Percentiles rank a stretch among this genome's conserved stretches.
Evolutionary conservation across 2,329 filamentous ascomycete species (phyloP).

Genomic region (Plenodomus biglobosus): DNA sequence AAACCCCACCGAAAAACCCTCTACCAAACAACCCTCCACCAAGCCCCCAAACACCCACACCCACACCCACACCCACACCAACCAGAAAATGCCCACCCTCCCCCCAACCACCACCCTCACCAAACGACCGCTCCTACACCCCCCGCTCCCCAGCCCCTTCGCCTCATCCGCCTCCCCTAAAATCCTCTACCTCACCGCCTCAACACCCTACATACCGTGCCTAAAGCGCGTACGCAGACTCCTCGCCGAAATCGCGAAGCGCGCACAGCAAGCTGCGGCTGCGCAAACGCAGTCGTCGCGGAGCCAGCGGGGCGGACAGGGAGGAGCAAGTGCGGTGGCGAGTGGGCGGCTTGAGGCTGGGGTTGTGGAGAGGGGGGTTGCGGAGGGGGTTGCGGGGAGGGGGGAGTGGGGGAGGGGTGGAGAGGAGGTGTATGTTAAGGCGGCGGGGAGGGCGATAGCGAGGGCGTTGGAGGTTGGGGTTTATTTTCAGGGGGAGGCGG

Average conservation of each 20-base stretch:
- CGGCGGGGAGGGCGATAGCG: constrained; percentile 67
- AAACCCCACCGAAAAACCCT: constrained; percentile 4
- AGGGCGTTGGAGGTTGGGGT: constrained; percentile 63
- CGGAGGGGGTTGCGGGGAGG: constrained; percentile 20
- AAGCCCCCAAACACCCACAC: constrained; percentile 25
- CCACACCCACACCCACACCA: constrained; percentile 7
- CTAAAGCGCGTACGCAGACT: constrained; percentile 66
- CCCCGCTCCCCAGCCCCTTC: constrained; percentile 58
- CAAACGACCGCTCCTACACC: constrained; percentile 61
- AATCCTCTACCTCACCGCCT: constrained; percentile 66
- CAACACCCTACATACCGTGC: constrained; percentile 67
- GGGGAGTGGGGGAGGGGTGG: constrained; percentile 5
- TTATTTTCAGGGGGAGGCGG: constrained; percentile 65
- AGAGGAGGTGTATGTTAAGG: constrained; percentile 63
- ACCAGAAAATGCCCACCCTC: constrained; percentile 1
- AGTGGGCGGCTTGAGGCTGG: constrained; percentile 33
- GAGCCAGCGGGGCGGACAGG: not conserved
- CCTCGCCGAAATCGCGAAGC: constrained; percentile 59
- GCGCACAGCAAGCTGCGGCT: constrained; percentile 25
- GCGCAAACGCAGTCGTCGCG: no score
- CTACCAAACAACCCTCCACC: constrained; percentile 2
- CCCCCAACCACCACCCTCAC: constrained; percentile 45
- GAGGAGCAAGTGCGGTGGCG: constrained; percentile 9
- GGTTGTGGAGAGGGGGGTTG: constrained; percentile 34
- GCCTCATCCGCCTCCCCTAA: constrained; percentile 53